Evolutionary conservation across 179 eudicot genomes (phyloP).

Genomic region (Silene noctiflora): DNA sequence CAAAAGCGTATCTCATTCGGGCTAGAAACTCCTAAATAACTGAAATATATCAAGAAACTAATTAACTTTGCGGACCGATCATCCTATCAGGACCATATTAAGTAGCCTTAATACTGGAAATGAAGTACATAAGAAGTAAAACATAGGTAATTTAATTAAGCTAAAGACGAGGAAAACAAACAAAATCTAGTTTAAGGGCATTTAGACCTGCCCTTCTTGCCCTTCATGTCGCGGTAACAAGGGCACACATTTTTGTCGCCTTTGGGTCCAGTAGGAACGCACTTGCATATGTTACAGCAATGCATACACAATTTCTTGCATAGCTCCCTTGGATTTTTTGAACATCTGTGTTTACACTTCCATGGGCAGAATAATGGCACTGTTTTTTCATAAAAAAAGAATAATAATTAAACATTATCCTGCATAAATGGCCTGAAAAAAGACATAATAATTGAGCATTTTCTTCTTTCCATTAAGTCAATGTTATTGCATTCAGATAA

Average conservation of each 20-base stretch:
- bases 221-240: slow-evolving; percentile 22
- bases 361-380: slow-evolving; percentile 22
- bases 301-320: slow-evolving; percentile 24
- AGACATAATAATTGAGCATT: too few relatives aligned
- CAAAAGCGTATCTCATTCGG: too few relatives aligned
- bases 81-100: too few relatives aligned
- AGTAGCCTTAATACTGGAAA: not conserved
- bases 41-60: too few relatives aligned
- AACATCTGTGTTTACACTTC: slow-evolving; percentile 20
- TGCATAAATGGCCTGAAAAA: too few relatives aligned
- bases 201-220: slow-evolving; percentile 20
- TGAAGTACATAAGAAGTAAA: not conserved
- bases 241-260: slow-evolving; percentile 21
- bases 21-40: too few relatives aligned
- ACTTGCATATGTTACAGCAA: slow-evolving; percentile 21
- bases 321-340: slow-evolving; percentile 20
- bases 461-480: too few relatives aligned
- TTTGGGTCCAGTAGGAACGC: slow-evolving; percentile 23
- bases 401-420: too few relatives aligned
- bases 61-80: too few relatives aligned
- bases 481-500: too few relatives aligned
- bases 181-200: slow-evolving; percentile 15
- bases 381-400: not conserved
- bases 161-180: not conserved
- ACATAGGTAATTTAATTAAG: too few relatives aligned